These are phyloP conservation scores for Pestalotiopsis fici DNA, from an alignment of 2,329 filamentous ascomycete genomes.

Conservation along the genomic window DNA sequence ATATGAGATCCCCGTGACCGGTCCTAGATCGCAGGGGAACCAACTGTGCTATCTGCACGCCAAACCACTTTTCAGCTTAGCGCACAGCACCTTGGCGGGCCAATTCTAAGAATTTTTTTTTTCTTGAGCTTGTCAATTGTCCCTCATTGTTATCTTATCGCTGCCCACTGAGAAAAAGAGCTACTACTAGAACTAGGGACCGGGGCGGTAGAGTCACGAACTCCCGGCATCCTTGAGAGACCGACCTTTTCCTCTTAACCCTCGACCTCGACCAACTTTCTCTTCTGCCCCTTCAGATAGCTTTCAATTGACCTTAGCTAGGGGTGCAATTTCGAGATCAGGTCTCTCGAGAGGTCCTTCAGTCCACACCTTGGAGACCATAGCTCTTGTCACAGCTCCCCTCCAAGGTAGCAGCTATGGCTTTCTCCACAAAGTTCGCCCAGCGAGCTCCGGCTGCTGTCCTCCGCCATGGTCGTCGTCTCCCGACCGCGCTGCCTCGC, in stretches of 20 bases:
- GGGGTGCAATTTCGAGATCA: slow-evolving; percentile 26
- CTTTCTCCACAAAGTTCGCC: slow-evolving; percentile 43
- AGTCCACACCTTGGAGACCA: slow-evolving; percentile 17
- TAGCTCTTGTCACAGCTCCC: slow-evolving; percentile 11
- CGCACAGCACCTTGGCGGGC: background rate
- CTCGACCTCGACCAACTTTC: background rate
- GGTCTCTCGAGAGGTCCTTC: slow-evolving; percentile 24
- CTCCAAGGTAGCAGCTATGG: slow-evolving; percentile 19
- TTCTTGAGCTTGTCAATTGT: slow-evolving; percentile 3
- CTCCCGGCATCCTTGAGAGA: background rate
- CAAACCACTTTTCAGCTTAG: slow-evolving; percentile 4
- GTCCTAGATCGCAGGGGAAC: slow-evolving; percentile 8
- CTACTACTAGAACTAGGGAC: slow-evolving; percentile 1
- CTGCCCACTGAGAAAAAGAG: slow-evolving; percentile 11
- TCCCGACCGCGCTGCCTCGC: slow-evolving; percentile 44
- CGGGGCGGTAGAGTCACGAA: slow-evolving; percentile 10
- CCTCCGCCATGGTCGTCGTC: slow-evolving; percentile 55
- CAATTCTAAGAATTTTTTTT: slow-evolving; percentile 5
- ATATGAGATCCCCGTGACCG: slow-evolving; percentile 6
- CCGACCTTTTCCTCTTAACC: background rate
- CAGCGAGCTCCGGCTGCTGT: slow-evolving; percentile 59
- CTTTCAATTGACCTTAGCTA: slow-evolving; percentile 28
- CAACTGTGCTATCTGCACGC: background rate
- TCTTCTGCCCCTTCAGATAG: background rate
- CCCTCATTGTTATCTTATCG: slow-evolving; percentile 14